phyloP scores from a whole-genome alignment of 768 basidiomycete genomes.

The Polyporus arcularius region DNA sequence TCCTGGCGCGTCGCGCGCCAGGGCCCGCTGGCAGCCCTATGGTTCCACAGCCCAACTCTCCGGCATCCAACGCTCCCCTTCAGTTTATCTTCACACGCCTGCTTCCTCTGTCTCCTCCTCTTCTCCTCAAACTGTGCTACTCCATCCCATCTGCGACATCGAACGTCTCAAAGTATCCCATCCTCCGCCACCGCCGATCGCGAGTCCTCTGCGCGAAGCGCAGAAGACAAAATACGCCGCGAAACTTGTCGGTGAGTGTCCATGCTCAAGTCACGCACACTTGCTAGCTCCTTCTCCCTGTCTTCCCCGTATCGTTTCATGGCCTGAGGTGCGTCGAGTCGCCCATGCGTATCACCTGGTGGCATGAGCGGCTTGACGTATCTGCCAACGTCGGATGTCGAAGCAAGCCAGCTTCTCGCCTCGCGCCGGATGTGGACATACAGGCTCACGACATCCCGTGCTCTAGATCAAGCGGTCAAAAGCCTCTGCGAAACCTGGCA shows the following conservation, averaged over 20 bases:
- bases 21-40: slow-evolving; percentile 85
- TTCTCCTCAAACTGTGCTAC: slow-evolving; percentile 37
- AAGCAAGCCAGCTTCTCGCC: not conserved
- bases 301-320: slow-evolving; percentile 1
- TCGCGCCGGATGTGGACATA: slow-evolving; percentile 1
- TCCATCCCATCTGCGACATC: slow-evolving; percentile 36
- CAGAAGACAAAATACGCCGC: slow-evolving; percentile 68
- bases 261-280: not conserved
- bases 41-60: slow-evolving; percentile 42
- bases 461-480: slow-evolving; percentile 75
- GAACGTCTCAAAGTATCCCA: slow-evolving; percentile 29
- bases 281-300: not conserved
- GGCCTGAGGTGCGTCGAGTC: slow-evolving; percentile 6
- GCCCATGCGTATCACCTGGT: not conserved
- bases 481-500: slow-evolving; percentile 81
- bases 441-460: slow-evolving; percentile 5
- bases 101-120: slow-evolving; percentile 53
- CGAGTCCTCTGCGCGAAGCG: slow-evolving; percentile 40
- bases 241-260: slow-evolving; percentile 68
- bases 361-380: not conserved
- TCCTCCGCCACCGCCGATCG: slow-evolving; percentile 37
- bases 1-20: slow-evolving; percentile 59
- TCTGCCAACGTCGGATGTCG: not conserved
- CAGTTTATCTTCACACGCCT: slow-evolving; percentile 59
- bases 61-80: slow-evolving; percentile 35